Conservation (phyloP, 306 rosid species). For the Pterocarpus santalinus region DNA sequence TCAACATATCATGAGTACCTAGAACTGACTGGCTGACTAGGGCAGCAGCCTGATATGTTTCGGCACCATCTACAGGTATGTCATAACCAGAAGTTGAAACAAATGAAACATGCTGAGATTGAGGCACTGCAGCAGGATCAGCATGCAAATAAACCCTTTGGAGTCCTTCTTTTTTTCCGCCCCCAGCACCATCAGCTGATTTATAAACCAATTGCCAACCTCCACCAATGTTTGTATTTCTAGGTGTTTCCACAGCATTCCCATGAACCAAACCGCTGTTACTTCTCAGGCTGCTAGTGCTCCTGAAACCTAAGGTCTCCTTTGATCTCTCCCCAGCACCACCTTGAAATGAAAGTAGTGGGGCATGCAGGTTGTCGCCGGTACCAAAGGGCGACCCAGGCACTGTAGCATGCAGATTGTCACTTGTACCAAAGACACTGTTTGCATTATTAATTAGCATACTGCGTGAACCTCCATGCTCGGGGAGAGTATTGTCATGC, state of each 20-base stretch:
- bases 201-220: conserved; percentile 98
- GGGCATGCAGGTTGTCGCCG: conserved; percentile 73
- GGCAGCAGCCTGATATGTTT: conserved; percentile 75
- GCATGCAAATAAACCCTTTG: conserved; percentile 91
- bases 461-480: conserved; percentile 70
- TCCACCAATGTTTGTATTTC: conserved; percentile 86
- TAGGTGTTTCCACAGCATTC: conserved; percentile 48
- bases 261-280: conserved; percentile 52
- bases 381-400: conserved; percentile 57
- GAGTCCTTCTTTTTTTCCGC: conserved; percentile 74
- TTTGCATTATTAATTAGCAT: conserved; percentile 69
- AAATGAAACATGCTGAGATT: conserved; percentile 69
- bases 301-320: conserved; percentile 65
- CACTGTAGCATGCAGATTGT: conserved; percentile 60
- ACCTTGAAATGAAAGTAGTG: conserved; percentile 74
- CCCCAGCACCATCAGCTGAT: conserved; percentile 61
- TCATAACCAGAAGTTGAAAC: conserved; percentile 83
- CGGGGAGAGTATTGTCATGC: conserved; percentile 76
- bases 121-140: conserved; percentile 68
- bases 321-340: conserved; percentile 65
- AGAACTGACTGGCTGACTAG: conserved; percentile 86
- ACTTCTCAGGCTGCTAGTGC: conserved; percentile 62
- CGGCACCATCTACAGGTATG: conserved; percentile 62
- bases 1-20: conserved; percentile 64
- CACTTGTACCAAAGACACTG: conserved; percentile 76